phyloP scores from a whole-genome alignment of 2,329 filamentous ascomycete genomes.

The Colletotrichum liriopes region DNA sequence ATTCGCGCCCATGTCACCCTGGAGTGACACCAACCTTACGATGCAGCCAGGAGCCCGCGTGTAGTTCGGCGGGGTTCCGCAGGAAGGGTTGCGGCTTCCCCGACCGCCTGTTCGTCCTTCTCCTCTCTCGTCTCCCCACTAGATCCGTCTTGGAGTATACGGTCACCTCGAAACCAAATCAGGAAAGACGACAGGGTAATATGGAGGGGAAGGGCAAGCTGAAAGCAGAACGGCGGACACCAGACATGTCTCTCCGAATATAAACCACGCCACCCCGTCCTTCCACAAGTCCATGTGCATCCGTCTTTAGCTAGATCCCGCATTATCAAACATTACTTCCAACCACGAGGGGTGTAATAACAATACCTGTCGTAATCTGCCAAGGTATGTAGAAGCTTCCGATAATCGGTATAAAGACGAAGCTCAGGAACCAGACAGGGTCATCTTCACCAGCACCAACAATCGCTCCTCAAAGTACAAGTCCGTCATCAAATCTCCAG shows the following conservation, averaged over 20 bases:
- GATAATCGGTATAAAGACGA: not conserved
- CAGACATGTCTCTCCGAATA: not conserved
- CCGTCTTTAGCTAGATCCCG: not conserved
- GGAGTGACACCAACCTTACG: conserved; percentile 2
- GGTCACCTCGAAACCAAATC: not conserved
- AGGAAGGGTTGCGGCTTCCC: conserved; percentile 10
- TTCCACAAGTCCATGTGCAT: not conserved
- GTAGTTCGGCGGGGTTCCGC: conserved; percentile 30
- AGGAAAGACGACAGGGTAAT: not conserved
- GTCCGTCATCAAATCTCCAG: not conserved
- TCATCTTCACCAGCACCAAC: not conserved
- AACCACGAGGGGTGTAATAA: not conserved
- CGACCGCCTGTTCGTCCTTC: not conserved
- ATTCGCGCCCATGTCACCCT: conserved; percentile 11
- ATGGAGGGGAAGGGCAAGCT: not conserved
- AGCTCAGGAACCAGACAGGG: not conserved
- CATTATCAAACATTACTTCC: not conserved
- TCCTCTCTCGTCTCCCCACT: not conserved
- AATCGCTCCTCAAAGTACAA: not conserved
- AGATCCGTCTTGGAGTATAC: not conserved
- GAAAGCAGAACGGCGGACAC: not conserved
- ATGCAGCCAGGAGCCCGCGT: conserved; percentile 8
- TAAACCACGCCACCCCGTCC: not conserved
- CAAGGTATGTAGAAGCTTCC: conserved; percentile 9
- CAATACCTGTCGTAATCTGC: not conserved